Evolutionary conservation across 208 protist species (phyloP).

Genomic region (Trypanosoma vivax): DNA sequence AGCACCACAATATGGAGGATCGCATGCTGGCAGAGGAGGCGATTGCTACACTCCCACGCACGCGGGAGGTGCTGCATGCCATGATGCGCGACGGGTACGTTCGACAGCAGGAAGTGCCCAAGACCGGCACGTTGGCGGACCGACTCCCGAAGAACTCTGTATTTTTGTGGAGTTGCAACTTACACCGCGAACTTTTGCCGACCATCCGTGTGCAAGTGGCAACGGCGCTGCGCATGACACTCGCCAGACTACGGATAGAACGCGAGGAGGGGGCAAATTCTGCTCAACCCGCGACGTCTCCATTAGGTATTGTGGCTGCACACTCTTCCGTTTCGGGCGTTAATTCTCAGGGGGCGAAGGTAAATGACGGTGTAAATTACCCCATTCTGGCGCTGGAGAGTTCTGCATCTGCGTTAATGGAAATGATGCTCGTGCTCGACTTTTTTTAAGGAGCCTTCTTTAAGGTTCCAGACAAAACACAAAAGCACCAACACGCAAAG

Average conservation of each 20-base stretch:
- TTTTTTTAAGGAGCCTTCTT: conserved; percentile 27
- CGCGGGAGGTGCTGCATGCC: conserved; percentile 62
- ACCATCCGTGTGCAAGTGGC: conserved; percentile 39
- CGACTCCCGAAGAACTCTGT: conserved; percentile 44
- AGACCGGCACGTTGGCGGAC: conserved; percentile 35
- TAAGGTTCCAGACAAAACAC: too few species aligned
- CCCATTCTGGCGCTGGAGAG: conserved; percentile 52
- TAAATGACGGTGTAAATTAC: conserved; percentile 13
- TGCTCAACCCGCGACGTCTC: neutral
- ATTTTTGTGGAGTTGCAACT: conserved; percentile 55
- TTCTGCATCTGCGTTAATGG: conserved; percentile 53
- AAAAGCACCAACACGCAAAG: too few species aligned
- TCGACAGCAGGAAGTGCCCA: conserved; percentile 61
- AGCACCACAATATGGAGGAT: conserved; percentile 74
- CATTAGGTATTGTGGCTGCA: conserved; percentile 3
- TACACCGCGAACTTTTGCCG: conserved; percentile 34
- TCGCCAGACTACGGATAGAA: conserved; percentile 26
- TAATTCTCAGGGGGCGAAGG: neutral
- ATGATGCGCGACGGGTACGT: conserved; percentile 75
- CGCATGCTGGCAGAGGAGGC: conserved; percentile 69
- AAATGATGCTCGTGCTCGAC: conserved; percentile 59
- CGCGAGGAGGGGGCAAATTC: neutral
- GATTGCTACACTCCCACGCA: conserved; percentile 51
- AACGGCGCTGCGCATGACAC: conserved; percentile 35
- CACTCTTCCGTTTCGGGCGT: conserved; percentile 2